These are phyloP conservation scores for Fusarium subtropicale DNA, from an alignment of 2,329 filamentous ascomycete genomes.

Conservation along the genomic window DNA sequence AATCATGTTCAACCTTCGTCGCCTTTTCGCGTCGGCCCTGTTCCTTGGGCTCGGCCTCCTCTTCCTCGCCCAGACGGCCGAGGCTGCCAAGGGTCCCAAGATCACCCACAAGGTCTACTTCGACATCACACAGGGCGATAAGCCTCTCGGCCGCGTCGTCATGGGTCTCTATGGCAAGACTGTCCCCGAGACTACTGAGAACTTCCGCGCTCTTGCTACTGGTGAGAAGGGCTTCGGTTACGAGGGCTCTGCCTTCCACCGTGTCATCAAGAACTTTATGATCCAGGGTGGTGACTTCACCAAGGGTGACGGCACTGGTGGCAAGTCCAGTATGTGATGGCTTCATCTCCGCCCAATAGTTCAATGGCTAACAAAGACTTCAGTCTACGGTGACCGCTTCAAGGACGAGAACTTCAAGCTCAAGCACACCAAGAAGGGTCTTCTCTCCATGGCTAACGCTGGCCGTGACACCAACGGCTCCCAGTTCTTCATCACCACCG, in stretches of 20 bases:
- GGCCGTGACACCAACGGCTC: constrained; percentile 89
- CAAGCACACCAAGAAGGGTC: constrained; percentile 87
- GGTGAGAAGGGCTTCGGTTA: constrained; percentile 90
- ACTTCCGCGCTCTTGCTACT: constrained; percentile 83
- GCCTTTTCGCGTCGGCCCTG: constrained; percentile 77
- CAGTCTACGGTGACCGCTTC: constrained; percentile 86
- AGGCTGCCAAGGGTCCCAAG: constrained; percentile 87
- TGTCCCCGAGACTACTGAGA: constrained; percentile 78
- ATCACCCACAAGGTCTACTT: constrained; percentile 97
- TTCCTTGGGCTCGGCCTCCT: constrained; percentile 80
- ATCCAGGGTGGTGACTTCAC: constrained; percentile 93
- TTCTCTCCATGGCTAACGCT: constrained; percentile 87
- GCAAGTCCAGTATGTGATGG: constrained; percentile 78
- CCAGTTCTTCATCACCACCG: constrained; percentile 92
- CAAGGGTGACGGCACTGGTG: constrained; percentile 82
- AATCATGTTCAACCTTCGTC: constrained; percentile 80
- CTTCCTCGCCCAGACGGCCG: constrained; percentile 79
- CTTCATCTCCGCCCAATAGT: neutral
- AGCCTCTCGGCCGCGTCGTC: constrained; percentile 78
- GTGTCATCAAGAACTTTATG: constrained; percentile 92
- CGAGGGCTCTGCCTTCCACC: constrained; percentile 85
- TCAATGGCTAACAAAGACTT: constrained; percentile 37
- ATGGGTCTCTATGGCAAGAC: constrained; percentile 90
- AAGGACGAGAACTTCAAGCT: constrained; percentile 95
- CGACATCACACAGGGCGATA: constrained; percentile 81